These are phyloP conservation scores for Cadophora sp. DNA, from an alignment of 2,329 filamentous ascomycete species.

Conservation along the genomic window DNA sequence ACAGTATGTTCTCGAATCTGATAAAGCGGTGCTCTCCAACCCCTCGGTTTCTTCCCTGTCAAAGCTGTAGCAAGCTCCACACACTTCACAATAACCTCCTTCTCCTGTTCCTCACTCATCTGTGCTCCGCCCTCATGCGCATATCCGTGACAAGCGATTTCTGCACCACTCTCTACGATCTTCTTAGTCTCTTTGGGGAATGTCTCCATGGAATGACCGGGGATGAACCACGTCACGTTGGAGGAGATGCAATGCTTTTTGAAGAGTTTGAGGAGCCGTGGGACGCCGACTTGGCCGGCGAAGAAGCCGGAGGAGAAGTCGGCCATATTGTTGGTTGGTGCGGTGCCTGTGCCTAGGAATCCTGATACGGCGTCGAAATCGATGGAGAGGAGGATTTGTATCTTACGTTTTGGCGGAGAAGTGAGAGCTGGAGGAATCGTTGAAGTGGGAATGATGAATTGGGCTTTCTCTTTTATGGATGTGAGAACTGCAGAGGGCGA, in stretches of 20 bases:
- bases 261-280: constrained; percentile 60
- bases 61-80: constrained; percentile 51
- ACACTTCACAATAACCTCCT: constrained; percentile 56
- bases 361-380: constrained; percentile 61
- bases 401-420: constrained; percentile 26
- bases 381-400: constrained; percentile 34
- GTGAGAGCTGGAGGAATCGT: constrained; percentile 12
- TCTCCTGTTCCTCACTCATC: constrained; percentile 55
- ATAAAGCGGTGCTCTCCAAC: constrained; percentile 59
- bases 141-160: constrained; percentile 51
- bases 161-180: constrained; percentile 58
- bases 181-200: constrained; percentile 58
- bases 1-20: constrained; percentile 56
- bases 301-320: constrained; percentile 54
- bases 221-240: constrained; percentile 65
- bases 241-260: constrained; percentile 56
- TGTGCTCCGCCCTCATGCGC: constrained; percentile 47
- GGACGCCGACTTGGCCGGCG: constrained; percentile 55
- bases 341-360: constrained; percentile 61
- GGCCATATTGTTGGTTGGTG: constrained; percentile 57
- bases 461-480: constrained; percentile 20
- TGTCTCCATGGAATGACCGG: constrained; percentile 63
- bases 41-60: constrained; percentile 53
- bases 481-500: neutral
- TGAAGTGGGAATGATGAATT: constrained; percentile 17